phyloP scores from a whole-genome alignment of 2,329 filamentous ascomycete genomes.

The Dryadomyces quercus-mongolicae region DNA sequence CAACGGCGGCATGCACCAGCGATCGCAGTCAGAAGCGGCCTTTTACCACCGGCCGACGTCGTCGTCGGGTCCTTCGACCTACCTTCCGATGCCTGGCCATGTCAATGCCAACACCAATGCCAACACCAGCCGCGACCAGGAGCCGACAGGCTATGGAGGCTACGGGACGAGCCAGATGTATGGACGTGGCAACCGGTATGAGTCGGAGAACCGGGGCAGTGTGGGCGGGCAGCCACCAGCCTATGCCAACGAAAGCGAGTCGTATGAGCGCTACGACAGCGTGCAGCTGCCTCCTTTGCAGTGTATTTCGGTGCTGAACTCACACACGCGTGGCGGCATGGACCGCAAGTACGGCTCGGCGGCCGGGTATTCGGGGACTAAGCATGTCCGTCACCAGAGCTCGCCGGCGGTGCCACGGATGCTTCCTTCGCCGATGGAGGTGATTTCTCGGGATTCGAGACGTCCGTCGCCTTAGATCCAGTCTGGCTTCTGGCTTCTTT shows the following conservation, averaged over 20 bases:
- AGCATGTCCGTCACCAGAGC: slow-evolving; percentile 8
- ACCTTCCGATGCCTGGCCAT: neutral
- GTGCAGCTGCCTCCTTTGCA: slow-evolving; percentile 9
- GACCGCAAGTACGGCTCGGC: neutral
- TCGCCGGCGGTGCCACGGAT: slow-evolving; percentile 6
- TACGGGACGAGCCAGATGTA: neutral
- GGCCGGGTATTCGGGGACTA: neutral
- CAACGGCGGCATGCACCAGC: slow-evolving; percentile 8
- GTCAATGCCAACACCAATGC: neutral
- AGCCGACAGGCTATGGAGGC: neutral
- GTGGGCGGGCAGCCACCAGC: neutral
- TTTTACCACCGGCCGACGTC: slow-evolving; percentile 5
- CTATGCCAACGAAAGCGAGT: neutral
- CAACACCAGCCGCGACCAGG: neutral
- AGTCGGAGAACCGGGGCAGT: neutral
- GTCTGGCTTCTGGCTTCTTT: too few species aligned
- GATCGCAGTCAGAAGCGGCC: slow-evolving; percentile 11
- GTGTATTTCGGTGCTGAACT: neutral
- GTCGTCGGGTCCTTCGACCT: neutral
- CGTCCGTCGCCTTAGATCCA: neutral
- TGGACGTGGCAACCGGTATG: neutral
- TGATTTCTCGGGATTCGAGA: neutral
- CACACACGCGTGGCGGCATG: neutral
- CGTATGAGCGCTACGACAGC: slow-evolving; percentile 4
- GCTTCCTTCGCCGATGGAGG: neutral